These are phyloP conservation scores for Ophiostoma novo-ulmi DNA, from an alignment of 2,329 filamentous ascomycete genomes.

Conservation along the genomic window DNA sequence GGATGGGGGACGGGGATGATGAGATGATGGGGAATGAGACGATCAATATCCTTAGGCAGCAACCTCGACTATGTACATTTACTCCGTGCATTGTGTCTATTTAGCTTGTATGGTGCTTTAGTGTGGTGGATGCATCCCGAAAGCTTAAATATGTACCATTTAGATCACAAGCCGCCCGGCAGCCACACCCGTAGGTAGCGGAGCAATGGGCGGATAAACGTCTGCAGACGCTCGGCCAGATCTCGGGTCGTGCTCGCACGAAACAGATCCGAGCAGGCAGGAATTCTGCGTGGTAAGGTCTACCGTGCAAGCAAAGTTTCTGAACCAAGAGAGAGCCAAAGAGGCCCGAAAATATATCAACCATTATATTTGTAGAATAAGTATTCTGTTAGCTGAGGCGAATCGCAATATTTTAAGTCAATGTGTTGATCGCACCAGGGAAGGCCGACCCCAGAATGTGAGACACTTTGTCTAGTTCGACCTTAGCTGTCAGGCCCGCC, in stretches of 20 bases:
- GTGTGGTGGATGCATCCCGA: background rate
- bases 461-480: too few relatives aligned
- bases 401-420: too few relatives aligned
- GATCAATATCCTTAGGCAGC: conserved; percentile 10
- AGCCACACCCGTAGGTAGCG: background rate
- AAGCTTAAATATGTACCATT: background rate
- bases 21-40: background rate
- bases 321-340: too few relatives aligned
- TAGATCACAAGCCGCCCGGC: background rate
- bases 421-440: too few relatives aligned
- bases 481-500: too few relatives aligned
- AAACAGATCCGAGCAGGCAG: background rate
- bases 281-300: background rate
- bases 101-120: background rate
- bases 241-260: conserved; percentile 10
- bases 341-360: too few relatives aligned
- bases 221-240: background rate
- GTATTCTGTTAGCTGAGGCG: too few relatives aligned
- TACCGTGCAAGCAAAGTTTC: background rate
- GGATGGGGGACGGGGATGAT: background rate
- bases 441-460: too few relatives aligned
- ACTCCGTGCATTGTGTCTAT: background rate
- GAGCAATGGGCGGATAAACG: background rate
- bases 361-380: too few relatives aligned
- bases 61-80: background rate